Base-by-base conservation (phyloP, 192 early-diverging fungal species). In the Linnemannia elongata region DNA sequence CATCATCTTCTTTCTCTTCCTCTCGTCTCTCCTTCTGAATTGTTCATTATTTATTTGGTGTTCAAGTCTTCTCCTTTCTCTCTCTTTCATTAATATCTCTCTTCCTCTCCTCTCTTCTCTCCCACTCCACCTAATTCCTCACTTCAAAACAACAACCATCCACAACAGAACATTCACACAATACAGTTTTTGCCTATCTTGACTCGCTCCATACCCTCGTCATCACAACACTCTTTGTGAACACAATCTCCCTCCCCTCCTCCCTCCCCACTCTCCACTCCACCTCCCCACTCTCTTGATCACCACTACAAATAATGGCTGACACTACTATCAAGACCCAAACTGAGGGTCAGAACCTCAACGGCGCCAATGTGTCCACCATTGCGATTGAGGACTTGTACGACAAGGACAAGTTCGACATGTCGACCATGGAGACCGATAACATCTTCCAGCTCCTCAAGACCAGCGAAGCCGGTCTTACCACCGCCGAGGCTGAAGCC, bases 341-440 rank as follows among this genome's bases (percentile, higher is more conserved):
- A 27, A 82, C 80, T 63, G 85, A 82, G 75, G 80, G 72, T 38
- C 78, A 80, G 33, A 76, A 72, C 45, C 90, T 92, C 78, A 90
- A 92, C 85, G 91, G 91, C 54, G 83, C 76, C 75, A 91, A 93
- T 83, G 86, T 91, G 33, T 90, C 87, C 76, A 93, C 92, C 17
- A 88, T 95, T 87, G 92, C 93, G 45, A 93, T 93, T 35, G 89
- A 94, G 78, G 94, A 95, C 86, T 91, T 95, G 63, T 95, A 95
- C 89, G 92, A 95, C 90, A 95, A 95, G 91, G 94, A 95, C 36
- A 95, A 94, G 90, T 94, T 92, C 78, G 94, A 95, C 81, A 90
- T 95, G 73, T 94, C 93, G 57, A 95, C 94, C 69, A 94, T 95
- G 94, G 94, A 94, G 77, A 94, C 93, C 76, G 92, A 89, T 55